Evolutionary conservation across 192 early-diverging fungal species (phyloP).

Genomic region (Podila clonocystis): DNA sequence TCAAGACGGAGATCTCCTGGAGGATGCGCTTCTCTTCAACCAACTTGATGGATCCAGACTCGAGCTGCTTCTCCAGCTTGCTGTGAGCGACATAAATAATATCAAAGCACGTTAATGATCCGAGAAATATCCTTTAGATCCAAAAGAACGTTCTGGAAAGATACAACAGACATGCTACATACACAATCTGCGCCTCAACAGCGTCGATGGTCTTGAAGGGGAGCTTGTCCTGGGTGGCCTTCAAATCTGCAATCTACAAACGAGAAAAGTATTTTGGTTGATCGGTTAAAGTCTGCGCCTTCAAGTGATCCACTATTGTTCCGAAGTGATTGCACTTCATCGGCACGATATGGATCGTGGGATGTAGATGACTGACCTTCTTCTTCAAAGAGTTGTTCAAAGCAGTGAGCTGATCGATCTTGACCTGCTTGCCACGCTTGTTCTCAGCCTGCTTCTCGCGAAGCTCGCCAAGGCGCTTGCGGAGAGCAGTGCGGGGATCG

Average conservation of each 20-base stretch:
- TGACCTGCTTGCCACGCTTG: conserved; percentile 73
- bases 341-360: not conserved
- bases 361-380: conserved; percentile 63
- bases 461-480: conserved; percentile 69
- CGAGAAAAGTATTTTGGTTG: not conserved
- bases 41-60: conserved; percentile 78
- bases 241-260: conserved; percentile 73
- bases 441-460: conserved; percentile 77
- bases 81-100: conserved; percentile 42
- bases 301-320: too few relatives aligned
- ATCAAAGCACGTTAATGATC: not conserved
- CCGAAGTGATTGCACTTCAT: not conserved
- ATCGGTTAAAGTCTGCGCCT: too few relatives aligned
- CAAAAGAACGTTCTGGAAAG: not conserved
- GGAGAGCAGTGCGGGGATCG: conserved; percentile 54
- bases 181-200: conserved; percentile 80
- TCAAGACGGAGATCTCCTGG: conserved; percentile 83
- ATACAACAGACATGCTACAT: conserved; percentile 16
- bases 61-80: conserved; percentile 80
- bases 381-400: conserved; percentile 82
- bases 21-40: conserved; percentile 91
- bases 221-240: conserved; percentile 78
- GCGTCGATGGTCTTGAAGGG: conserved; percentile 84
- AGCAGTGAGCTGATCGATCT: conserved; percentile 76
- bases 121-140: too few relatives aligned